Evolutionary conservation across 202 grass and related monocot genomes (phyloP).

Genomic region (Panicum hallii): DNA sequence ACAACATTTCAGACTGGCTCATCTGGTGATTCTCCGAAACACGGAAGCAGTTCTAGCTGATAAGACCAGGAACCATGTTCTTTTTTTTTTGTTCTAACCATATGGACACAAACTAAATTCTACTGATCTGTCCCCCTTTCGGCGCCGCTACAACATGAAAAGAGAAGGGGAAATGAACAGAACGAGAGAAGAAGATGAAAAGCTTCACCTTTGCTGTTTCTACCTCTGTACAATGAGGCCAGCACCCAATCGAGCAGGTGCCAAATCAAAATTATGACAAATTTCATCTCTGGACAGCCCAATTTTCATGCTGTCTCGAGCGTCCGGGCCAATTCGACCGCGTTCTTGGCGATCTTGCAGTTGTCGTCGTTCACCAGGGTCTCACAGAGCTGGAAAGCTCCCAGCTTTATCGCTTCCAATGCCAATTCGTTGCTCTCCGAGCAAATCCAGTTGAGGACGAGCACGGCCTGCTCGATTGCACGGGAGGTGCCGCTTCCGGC

Average conservation of each 20-base stretch:
- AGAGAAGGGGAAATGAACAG: slow-evolving; percentile 41
- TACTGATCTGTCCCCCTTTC: slow-evolving; percentile 44
- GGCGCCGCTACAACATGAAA: slow-evolving; percentile 41
- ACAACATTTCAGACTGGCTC: slow-evolving; percentile 38
- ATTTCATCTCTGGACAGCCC: slow-evolving; percentile 32
- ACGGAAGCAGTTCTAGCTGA: slow-evolving; percentile 27
- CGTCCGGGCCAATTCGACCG: slow-evolving; percentile 59
- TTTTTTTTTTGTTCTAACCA: slow-evolving; percentile 32
- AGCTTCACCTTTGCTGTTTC: slow-evolving; percentile 65
- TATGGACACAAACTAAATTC: slow-evolving; percentile 56
- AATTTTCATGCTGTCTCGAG: slow-evolving; percentile 62
- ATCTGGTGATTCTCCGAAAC: slow-evolving; percentile 32
- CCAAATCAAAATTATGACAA: slow-evolving; percentile 51
- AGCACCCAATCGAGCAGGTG: slow-evolving; percentile 42
- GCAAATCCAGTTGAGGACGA: slow-evolving; percentile 80
- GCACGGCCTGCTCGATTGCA: slow-evolving; percentile 72
- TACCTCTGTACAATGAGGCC: slow-evolving; percentile 63
- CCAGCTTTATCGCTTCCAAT: slow-evolving; percentile 67
- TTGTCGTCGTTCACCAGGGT: slow-evolving; percentile 72
- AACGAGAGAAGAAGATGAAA: slow-evolving; percentile 28
- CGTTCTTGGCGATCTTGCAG: slow-evolving; percentile 87
- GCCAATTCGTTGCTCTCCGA: slow-evolving; percentile 57
- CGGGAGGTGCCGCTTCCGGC: slow-evolving; percentile 60
- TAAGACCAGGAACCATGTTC: slow-evolving; percentile 42
- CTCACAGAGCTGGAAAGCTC: slow-evolving; percentile 75